Evolutionary conservation across 106 monocot species (phyloP).

Genomic region (Allium fistulosum): DNA sequence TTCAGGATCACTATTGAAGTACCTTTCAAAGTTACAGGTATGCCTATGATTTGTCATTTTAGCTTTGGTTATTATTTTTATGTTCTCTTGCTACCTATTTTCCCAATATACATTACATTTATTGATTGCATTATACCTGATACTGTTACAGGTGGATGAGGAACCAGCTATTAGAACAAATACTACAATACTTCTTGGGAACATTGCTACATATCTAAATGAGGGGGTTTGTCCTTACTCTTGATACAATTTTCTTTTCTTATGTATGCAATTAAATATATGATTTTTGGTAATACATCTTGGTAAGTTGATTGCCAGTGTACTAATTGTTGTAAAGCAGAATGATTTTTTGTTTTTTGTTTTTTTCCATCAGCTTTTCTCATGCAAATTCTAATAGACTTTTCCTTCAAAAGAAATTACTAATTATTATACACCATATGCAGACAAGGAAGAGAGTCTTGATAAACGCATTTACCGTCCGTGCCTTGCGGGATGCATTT

Average conservation of each 20-base stretch:
- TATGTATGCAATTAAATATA: neutral
- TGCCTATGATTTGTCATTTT: too few species aligned
- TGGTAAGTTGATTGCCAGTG: neutral
- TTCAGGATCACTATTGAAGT: conserved; percentile 87
- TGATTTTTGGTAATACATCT: neutral
- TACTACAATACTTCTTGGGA: conserved; percentile 94
- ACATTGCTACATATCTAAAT: conserved; percentile 91
- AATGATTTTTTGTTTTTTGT: too few species aligned
- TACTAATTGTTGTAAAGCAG: conserved; percentile 2
- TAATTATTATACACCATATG: conserved; percentile 4
- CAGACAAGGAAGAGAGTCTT: conserved; percentile 99
- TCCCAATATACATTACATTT: too few species aligned
- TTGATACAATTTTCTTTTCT: conserved; percentile 9
- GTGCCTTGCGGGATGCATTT: conserved; percentile 88
- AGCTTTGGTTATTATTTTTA: too few species aligned
- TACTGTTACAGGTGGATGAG: conserved; percentile 74
- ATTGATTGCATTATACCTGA: neutral
- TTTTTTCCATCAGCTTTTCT: neutral
- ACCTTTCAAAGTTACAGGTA: conserved; percentile 98
- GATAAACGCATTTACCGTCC: conserved; percentile 96
- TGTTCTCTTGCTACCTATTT: too few species aligned
- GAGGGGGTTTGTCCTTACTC: conserved; percentile 75
- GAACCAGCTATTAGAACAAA: conserved; percentile 98
- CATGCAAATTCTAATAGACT: neutral
- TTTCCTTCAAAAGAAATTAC: conserved; percentile 1